phyloP scores from a whole-genome alignment of 306 rosid species.

The Benincasa hispida region DNA sequence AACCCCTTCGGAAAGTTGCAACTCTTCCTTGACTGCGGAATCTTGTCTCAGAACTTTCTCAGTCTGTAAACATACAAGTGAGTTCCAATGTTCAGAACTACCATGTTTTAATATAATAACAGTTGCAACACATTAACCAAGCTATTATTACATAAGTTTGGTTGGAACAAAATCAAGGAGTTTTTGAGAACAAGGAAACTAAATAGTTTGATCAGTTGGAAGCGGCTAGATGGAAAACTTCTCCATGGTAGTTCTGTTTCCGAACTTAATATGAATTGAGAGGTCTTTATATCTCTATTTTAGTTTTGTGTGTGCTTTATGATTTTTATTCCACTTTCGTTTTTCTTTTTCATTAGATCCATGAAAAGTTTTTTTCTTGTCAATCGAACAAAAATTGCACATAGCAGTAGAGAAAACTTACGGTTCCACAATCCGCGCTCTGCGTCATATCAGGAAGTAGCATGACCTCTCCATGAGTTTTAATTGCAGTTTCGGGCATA shows the following conservation, averaged over 20 bases:
- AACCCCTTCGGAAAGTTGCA: conserved; percentile 21
- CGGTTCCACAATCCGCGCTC: conserved; percentile 21
- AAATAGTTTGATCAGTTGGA: not conserved
- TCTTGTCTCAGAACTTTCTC: conserved; percentile 23
- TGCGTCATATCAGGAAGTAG: conserved; percentile 20
- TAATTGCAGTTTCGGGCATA: conserved; percentile 21
- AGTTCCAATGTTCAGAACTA: not conserved
- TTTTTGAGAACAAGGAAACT: not conserved
- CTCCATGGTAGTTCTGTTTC: not conserved
- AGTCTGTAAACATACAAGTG: conserved; percentile 4
- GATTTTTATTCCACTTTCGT: not conserved
- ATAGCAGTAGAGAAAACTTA: conserved; percentile 22
- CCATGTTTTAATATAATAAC: not conserved
- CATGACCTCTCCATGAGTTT: conserved; percentile 21
- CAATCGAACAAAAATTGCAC: not conserved
- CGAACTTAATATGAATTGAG: not conserved
- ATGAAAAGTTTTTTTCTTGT: not conserved
- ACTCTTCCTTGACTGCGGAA: conserved; percentile 28
- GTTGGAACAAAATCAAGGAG: not conserved
- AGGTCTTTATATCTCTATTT: not conserved
- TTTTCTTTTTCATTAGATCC: not conserved
- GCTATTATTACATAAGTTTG: not conserved
- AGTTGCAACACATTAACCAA: not conserved
- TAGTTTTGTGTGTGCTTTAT: not conserved
- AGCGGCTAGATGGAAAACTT: not conserved